These are phyloP conservation scores for Saccharomycopsis hybrid DNA, from an alignment of 1,139 yeast species.

Conservation along the genomic window DNA sequence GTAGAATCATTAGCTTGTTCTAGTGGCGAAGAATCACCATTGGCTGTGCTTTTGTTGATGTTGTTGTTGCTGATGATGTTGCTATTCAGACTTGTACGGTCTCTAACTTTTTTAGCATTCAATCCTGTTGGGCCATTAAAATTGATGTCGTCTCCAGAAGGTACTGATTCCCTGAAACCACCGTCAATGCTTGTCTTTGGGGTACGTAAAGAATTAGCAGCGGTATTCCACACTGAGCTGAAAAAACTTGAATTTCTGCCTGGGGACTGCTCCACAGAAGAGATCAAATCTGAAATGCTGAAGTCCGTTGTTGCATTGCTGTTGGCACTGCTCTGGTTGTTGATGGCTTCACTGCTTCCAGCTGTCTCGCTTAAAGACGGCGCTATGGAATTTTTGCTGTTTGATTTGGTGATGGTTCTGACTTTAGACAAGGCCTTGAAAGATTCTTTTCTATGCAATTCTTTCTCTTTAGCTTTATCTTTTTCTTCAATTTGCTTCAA, in stretches of 20 bases:
- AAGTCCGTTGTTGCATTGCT: too few relatives aligned
- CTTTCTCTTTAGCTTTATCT: not conserved
- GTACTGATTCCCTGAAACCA: too few relatives aligned
- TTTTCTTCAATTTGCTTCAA: slow-evolving; percentile 13
- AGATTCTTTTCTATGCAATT: not conserved
- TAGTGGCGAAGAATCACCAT: not conserved
- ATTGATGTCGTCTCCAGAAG: not conserved
- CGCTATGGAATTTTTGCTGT: too few relatives aligned
- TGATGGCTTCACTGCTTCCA: too few relatives aligned
- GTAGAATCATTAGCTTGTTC: slow-evolving; percentile 5
- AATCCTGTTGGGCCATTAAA: slow-evolving; percentile 1
- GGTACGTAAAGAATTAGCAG: slow-evolving; percentile 9
- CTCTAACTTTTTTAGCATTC: not conserved
- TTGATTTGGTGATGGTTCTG: too few relatives aligned
- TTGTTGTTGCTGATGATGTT: not conserved
- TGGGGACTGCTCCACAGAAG: slow-evolving; percentile 1
- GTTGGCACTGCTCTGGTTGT: too few relatives aligned
- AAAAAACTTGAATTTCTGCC: slow-evolving; percentile 14
- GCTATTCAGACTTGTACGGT: too few relatives aligned
- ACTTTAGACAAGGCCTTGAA: not conserved
- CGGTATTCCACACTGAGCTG: slow-evolving; percentile 19
- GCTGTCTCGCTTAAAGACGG: too few relatives aligned
- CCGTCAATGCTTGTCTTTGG: slow-evolving; percentile 1
- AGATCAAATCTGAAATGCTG: too few relatives aligned
- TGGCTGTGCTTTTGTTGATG: too few relatives aligned